Conservation (phyloP, 345 rosid genomes). For the Limnanthes douglasii region DNA sequence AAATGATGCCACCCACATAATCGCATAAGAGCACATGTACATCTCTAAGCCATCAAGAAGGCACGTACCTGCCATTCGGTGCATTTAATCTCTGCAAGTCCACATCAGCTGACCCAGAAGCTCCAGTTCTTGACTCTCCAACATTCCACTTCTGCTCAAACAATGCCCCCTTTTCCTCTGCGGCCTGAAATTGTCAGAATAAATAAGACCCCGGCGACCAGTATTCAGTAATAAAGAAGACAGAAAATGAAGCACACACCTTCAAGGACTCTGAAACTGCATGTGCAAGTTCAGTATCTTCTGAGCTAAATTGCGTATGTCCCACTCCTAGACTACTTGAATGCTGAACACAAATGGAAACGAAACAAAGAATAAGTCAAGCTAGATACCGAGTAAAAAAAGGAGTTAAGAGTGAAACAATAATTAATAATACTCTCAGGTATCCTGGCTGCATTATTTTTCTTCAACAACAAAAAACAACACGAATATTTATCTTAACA, state of each 20-base stretch:
- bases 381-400: no score
- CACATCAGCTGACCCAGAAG: slow-evolving; percentile 21
- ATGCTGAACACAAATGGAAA: slow-evolving; percentile 18
- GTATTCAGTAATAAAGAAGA: not conserved
- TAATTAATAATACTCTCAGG: no score
- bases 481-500: no score
- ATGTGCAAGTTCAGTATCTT: slow-evolving; percentile 52
- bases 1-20: not conserved
- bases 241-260: slow-evolving; percentile 19
- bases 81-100: slow-evolving; percentile 21
- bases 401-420: no score
- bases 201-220: slow-evolving; percentile 5
- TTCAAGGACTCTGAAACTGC: slow-evolving; percentile 59
- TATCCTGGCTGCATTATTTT: no score
- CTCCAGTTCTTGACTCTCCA: slow-evolving; percentile 24
- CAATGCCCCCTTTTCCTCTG: slow-evolving; percentile 51
- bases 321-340: slow-evolving; percentile 21
- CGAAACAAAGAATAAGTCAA: no score
- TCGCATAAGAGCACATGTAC: not conserved
- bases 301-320: slow-evolving; percentile 22
- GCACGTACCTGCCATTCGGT: slow-evolving; percentile 61
- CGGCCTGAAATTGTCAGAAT: slow-evolving; percentile 34
- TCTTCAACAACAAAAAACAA: no score
- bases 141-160: no score
- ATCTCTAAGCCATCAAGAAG: slow-evolving; percentile 1